Evolutionary conservation across 345 rosid species (phyloP), one percentile per base, ranked within the genome.

Genomic region (Erodium maritimum): DNA sequence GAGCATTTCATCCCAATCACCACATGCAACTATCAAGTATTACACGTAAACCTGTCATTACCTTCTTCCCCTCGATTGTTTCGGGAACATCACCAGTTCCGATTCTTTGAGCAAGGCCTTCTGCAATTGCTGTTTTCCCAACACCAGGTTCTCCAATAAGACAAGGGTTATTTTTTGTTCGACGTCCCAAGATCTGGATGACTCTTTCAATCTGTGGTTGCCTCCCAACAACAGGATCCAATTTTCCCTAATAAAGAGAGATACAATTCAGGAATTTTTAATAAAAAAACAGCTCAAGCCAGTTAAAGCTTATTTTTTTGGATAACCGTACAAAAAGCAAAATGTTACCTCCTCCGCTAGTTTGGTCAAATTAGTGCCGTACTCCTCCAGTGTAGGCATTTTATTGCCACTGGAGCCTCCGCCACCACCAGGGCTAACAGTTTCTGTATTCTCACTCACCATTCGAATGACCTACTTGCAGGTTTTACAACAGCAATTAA

Each of bases 111-210:
- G 99, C 99, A 48, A 90, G 97, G 62, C 99, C 99, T 81, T 90
- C 99, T 1, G 99, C 99, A 71, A 94, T 94, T 61, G 99, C 97
- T 53, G 99, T 94, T 83, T 94, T 94, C 56, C 99, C 99, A 45
- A 94, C 99, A 52, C 99, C 99, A 67, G 99, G 99, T 73, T 94
- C 99, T 76, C 99, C 99, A 65, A 90, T 87, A 68, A 94, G 97
- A 69, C 99, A 94, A 0, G 99, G 97, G 45, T 94, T 94, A 69
- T 94, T 94, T 74, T 94, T 90, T 54, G 99, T 94, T 67, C 99
- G 69, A 42, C 99, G 88, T 57, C 93, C 99, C 81, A 94, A 71
- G 68, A 94, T 94, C 71, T 94, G 99, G 60, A 86, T 77, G 23
- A 94, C 99, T 48, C 99, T 80, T 70, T 94, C 97, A 21, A 94